Conservation (phyloP, 257 asterid species). For the Nicotiana knightiana region DNA sequence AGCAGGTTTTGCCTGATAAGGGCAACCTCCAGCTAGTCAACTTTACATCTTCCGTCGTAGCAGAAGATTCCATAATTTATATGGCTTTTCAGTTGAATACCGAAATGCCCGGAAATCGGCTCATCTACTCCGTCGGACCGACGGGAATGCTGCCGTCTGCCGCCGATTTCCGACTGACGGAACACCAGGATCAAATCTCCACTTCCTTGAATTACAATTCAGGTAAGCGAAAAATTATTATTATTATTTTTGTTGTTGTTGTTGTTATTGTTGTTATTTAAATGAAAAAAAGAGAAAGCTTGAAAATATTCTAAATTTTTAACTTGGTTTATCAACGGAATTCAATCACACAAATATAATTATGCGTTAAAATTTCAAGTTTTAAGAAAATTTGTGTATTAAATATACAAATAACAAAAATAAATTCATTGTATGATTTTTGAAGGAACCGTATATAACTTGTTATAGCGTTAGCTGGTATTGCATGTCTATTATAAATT, state of each 20-base stretch:
- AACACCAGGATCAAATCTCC: constrained; percentile 39
- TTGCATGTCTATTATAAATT: too few species aligned
- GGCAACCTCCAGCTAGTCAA: constrained; percentile 43
- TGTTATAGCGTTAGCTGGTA: too few species aligned
- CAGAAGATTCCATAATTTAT: constrained; percentile 35
- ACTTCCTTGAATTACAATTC: constrained; percentile 53
- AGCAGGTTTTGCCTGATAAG: constrained; percentile 26
- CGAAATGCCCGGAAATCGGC: constrained; percentile 32
- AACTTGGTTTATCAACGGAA: background rate
- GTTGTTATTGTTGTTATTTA: too few species aligned
- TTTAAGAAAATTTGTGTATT: background rate
- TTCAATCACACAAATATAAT: background rate
- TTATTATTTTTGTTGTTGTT: too few species aligned
- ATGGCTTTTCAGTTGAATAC: constrained; percentile 51
- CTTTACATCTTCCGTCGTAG: constrained; percentile 30
- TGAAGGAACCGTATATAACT: background rate
- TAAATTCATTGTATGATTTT: too few species aligned
- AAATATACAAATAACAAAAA: too few species aligned
- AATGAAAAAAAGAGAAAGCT: too few species aligned
- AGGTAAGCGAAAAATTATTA: constrained; percentile 35
- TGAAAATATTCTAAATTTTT: background rate
- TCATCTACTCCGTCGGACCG: constrained; percentile 66
- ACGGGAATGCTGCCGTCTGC: constrained; percentile 29
- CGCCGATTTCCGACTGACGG: constrained; percentile 23
- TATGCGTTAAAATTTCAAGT: too few species aligned